phyloP scores from a whole-genome alignment of 2,329 filamentous ascomycete genomes.

The Allantophomopsis lycopodina region DNA sequence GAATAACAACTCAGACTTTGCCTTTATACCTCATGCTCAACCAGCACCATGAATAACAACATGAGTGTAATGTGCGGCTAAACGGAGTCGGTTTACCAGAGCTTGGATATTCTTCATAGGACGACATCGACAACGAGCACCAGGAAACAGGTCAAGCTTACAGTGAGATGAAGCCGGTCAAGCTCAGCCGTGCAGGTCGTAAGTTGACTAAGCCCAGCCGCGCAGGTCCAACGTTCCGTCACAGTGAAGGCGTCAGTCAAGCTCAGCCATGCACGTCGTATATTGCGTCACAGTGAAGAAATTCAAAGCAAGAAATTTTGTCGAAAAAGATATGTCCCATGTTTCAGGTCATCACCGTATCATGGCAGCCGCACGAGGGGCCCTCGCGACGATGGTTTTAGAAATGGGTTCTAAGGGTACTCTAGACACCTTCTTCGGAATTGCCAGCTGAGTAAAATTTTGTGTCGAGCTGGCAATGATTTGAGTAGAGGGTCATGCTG shows the following conservation, averaged over 20 bases:
- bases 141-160: conserved; percentile 5
- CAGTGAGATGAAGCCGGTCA: background rate
- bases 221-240: background rate
- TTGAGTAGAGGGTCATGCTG: conserved; percentile 60
- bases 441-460: conserved; percentile 47
- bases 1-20: conserved; percentile 25
- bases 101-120: conserved; percentile 15
- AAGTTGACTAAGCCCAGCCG: conserved; percentile 3
- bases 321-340: conserved; percentile 33
- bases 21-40: conserved; percentile 33
- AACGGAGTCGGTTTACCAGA: conserved; percentile 35
- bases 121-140: background rate
- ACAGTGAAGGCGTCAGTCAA: too few species aligned
- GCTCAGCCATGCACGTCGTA: too few species aligned
- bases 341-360: conserved; percentile 55
- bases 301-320: conserved; percentile 2
- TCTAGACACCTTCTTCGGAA: conserved; percentile 64
- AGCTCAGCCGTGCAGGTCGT: conserved; percentile 4
- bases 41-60: conserved; percentile 24
- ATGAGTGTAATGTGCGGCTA: conserved; percentile 25
- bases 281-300: background rate
- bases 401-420: conserved; percentile 40
- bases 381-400: conserved; percentile 79
- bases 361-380: conserved; percentile 43
- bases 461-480: conserved; percentile 50